A percentile compares a stretch with the other conserved stretches of the same genome.
Evolutionary conservation across 2,329 filamentous ascomycete genomes (phyloP).

Genomic region (Diaporthe sp.): DNA sequence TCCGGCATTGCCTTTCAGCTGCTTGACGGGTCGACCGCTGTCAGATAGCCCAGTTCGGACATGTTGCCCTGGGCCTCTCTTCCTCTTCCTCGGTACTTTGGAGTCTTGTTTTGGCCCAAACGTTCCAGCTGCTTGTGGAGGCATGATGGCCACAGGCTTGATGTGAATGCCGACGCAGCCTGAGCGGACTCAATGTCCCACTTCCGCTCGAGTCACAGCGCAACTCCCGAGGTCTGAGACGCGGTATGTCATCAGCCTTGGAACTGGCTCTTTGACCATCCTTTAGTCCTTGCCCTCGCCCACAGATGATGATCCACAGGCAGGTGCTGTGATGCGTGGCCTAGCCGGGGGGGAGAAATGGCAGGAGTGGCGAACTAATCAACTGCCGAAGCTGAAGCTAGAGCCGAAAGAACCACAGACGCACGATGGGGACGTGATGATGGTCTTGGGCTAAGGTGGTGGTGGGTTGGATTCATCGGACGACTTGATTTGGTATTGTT

Average conservation of each 20-base stretch:
- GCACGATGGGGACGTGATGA: slow-evolving; percentile 4
- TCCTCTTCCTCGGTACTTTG: neutral
- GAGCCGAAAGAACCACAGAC: slow-evolving; percentile 5
- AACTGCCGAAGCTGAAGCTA: slow-evolving; percentile 20
- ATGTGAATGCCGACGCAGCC: neutral
- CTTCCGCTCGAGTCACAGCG: slow-evolving; percentile 1
- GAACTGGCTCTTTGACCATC: neutral
- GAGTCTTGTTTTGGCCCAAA: neutral
- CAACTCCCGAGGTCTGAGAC: neutral
- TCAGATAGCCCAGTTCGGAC: neutral
- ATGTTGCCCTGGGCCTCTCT: slow-evolving; percentile 23
- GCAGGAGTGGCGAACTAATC: slow-evolving; percentile 1
- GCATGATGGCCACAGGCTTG: neutral
- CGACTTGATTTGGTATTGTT: slow-evolving; percentile 4
- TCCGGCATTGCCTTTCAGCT: slow-evolving; percentile 22
- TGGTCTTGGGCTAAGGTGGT: neutral
- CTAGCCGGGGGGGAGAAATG: neutral
- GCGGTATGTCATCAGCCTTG: slow-evolving; percentile 7
- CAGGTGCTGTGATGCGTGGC: slow-evolving; percentile 9
- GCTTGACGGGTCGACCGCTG: slow-evolving; percentile 37
- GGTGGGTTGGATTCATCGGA: slow-evolving; percentile 3
- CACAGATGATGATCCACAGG: slow-evolving; percentile 11
- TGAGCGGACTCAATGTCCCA: neutral
- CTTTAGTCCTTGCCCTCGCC: neutral
- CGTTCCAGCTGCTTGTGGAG: neutral